These are phyloP conservation scores for Cyclospora cayetanensis DNA, from an alignment of 169 alveolate species.

Conservation along the genomic window DNA sequence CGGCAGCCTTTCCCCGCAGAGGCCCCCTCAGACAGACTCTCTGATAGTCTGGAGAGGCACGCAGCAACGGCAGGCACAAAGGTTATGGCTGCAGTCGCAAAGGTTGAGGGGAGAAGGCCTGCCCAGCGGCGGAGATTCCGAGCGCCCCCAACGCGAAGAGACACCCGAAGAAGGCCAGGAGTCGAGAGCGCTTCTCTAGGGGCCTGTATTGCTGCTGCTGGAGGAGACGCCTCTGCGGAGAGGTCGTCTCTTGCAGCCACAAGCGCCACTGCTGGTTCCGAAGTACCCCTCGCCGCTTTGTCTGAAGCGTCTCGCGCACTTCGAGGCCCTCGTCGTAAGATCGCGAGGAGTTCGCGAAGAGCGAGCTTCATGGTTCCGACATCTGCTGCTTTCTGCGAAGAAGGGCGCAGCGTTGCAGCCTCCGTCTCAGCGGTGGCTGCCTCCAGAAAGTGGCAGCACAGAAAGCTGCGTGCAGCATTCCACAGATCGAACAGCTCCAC, in stretches of 20 bases:
- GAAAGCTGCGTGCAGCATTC: not conserved
- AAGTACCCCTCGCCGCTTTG: not conserved
- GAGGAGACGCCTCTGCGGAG: no score
- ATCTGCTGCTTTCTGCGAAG: not conserved
- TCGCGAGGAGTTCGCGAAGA: not conserved
- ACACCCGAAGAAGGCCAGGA: no score
- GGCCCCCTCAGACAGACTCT: not conserved
- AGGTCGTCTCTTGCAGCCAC: no score
- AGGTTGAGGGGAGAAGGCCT: conserved; percentile 7
- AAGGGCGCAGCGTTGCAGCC: not conserved
- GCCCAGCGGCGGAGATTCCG: conserved; percentile 17
- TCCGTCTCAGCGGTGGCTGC: not conserved
- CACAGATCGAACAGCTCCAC: not conserved
- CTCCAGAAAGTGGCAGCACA: not conserved
- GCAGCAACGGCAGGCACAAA: conserved; percentile 7
- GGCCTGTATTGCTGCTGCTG: no score
- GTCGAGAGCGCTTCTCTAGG: no score
- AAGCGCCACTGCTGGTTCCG: conserved; percentile 11
- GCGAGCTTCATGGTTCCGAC: not conserved
- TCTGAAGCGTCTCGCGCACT: not conserved
- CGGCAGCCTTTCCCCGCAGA: not conserved
- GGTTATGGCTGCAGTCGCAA: conserved; percentile 18
- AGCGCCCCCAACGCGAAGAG: not conserved
- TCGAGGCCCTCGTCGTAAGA: not conserved
- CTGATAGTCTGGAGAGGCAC: not conserved